Percentiles rank a stretch among this genome's conserved stretches.
Conservation (phyloP, 2,329 filamentous ascomycete genomes). For the Fusarium camptoceras region DNA sequence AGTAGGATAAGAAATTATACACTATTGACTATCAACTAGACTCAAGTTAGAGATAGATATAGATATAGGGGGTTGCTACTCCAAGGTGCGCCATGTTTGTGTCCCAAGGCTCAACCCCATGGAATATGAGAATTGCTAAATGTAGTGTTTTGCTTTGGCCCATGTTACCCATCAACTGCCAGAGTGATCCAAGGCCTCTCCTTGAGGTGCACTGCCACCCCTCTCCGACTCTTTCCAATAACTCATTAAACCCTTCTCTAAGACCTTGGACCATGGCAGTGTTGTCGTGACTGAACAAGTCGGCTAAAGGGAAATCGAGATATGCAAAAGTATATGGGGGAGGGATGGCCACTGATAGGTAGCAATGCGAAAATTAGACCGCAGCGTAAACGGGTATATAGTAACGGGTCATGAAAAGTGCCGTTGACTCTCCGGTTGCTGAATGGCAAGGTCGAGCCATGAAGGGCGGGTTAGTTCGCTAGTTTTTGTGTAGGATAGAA, state of each 20-base stretch:
- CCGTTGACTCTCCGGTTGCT: conserved; percentile 35
- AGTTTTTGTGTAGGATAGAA: conserved; percentile 28
- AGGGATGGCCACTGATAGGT: conserved; percentile 41
- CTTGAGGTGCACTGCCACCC: conserved; percentile 32
- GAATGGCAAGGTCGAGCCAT: conserved; percentile 36
- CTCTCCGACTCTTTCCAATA: conserved; percentile 24
- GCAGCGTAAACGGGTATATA: conserved; percentile 50
- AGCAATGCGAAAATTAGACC: conserved; percentile 47
- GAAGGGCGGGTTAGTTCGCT: conserved; percentile 38
- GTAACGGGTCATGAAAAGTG: conserved; percentile 46
- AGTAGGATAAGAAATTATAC: conserved; percentile 51
- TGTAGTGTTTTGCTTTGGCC: conserved; percentile 43
- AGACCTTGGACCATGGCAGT: conserved; percentile 41
- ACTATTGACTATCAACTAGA: conserved; percentile 49
- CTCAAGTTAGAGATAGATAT: conserved; percentile 35
- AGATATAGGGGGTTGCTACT: conserved; percentile 47
- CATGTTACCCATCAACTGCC: conserved; percentile 41
- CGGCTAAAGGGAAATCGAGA: conserved; percentile 6
- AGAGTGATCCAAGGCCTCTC: conserved; percentile 44
- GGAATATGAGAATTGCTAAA: conserved; percentile 39
- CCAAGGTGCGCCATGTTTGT: conserved; percentile 41
- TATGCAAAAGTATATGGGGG: conserved; percentile 33
- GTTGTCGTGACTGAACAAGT: conserved; percentile 29
- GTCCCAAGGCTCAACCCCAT: conserved; percentile 41
- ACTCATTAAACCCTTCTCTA: conserved; percentile 23